Conservation (phyloP, 2,329 filamentous ascomycete genomes). For the Chrysoporthe puriensis region DNA sequence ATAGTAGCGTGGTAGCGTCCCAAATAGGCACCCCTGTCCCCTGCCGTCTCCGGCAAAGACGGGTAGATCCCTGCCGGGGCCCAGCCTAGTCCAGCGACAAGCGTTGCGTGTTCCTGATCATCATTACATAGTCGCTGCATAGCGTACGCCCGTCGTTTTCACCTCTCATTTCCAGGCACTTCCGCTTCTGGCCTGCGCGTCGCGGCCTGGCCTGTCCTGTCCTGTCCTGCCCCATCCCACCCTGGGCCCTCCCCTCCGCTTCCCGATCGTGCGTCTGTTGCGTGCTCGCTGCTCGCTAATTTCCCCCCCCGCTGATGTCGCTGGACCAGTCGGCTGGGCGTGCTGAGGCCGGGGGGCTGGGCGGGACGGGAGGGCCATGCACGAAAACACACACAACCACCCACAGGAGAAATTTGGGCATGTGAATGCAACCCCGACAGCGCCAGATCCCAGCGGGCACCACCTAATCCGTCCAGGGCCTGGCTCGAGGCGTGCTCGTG, state of each 20-base stretch:
- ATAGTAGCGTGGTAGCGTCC: background rate
- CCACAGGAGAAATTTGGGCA: background rate
- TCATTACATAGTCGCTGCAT: background rate
- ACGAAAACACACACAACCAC: background rate
- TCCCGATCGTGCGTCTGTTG: background rate
- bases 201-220: background rate
- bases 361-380: background rate
- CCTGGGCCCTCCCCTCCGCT: background rate
- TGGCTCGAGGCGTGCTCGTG: background rate
- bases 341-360: background rate
- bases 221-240: background rate
- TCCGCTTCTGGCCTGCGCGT: background rate
- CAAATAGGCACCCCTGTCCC: background rate
- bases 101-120: background rate
- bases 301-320: background rate
- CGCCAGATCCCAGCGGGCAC: background rate
- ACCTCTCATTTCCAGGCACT: background rate
- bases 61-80: slow-evolving; percentile 1
- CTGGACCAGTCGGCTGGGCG: slow-evolving; percentile 2
- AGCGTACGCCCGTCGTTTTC: no score
- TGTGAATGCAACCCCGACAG: slow-evolving; percentile 2
- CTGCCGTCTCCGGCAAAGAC: background rate
- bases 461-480: background rate
- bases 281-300: slow-evolving; percentile 2
- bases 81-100: background rate